Conservation (phyloP, 2,329 filamentous ascomycete species). For the Boeremia lycopersici region DNA sequence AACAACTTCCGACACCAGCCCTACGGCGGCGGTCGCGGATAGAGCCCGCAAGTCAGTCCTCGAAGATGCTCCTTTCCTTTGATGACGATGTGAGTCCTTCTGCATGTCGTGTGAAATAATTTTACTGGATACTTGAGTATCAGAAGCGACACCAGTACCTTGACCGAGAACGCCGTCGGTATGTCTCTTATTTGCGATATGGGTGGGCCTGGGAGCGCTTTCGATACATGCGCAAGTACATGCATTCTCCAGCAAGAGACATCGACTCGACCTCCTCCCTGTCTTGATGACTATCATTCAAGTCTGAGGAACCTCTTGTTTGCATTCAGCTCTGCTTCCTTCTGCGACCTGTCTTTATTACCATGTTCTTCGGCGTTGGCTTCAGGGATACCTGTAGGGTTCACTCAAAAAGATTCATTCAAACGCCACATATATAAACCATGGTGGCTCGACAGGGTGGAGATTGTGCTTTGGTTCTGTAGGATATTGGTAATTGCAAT, state of each 20-base stretch:
- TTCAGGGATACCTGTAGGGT: background rate
- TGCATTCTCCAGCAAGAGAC: background rate
- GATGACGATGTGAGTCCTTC: background rate
- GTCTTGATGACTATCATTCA: background rate
- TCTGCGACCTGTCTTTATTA: slow-evolving; percentile 6
- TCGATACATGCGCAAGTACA: background rate
- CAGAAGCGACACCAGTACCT: background rate
- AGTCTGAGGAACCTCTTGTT: background rate
- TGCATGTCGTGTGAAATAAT: background rate
- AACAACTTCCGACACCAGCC: slow-evolving; percentile 41
- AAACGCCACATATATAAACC: background rate
- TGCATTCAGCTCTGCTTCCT: background rate
- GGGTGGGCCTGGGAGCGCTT: background rate
- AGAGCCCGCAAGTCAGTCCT: slow-evolving; percentile 1
- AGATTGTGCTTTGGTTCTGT: slow-evolving; percentile 3
- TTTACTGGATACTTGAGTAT: background rate
- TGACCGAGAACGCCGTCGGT: background rate
- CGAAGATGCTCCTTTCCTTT: background rate
- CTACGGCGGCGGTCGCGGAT: slow-evolving; percentile 36
- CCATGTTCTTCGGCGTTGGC: background rate
- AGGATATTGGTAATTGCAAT: slow-evolving; percentile 9
- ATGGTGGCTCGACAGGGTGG: background rate
- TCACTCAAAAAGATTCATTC: slow-evolving; percentile 2
- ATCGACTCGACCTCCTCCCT: background rate
- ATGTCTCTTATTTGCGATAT: background rate